These are phyloP conservation scores for Austroboletus novae-zelandiae DNA, from an alignment of 1,284 basidiomycete species.

Conservation along the genomic window DNA sequence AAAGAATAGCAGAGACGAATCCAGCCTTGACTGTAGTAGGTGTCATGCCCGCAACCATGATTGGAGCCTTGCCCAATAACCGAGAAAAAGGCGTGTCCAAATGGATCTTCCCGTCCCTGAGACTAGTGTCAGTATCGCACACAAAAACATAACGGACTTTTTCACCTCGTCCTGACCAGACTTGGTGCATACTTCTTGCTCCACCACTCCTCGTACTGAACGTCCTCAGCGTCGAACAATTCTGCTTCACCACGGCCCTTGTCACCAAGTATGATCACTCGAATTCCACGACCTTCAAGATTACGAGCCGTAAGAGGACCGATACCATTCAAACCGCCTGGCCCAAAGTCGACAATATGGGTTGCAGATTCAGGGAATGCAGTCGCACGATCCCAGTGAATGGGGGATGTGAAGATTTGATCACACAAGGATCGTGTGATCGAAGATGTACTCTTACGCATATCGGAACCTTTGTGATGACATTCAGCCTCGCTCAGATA, in stretches of 20 bases:
- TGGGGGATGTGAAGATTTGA: conserved; percentile 90
- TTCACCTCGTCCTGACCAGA: conserved; percentile 85
- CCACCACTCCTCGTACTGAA: conserved; percentile 89
- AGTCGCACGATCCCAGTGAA: conserved; percentile 92
- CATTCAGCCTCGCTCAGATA: conserved; percentile 10
- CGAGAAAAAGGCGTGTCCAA: conserved; percentile 97
- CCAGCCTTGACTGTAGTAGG: conserved; percentile 91
- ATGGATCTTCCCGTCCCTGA: conserved; percentile 84
- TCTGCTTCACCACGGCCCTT: conserved; percentile 85
- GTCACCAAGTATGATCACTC: conserved; percentile 84
- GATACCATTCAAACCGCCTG: conserved; percentile 91
- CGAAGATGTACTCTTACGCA: conserved; percentile 63
- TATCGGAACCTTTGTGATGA: conserved; percentile 66
- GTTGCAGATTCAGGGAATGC: conserved; percentile 88
- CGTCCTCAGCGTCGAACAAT: conserved; percentile 66
- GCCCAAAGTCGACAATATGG: conserved; percentile 95
- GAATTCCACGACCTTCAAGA: conserved; percentile 90
- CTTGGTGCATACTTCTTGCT: conserved; percentile 82
- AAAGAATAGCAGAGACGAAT: conserved; percentile 88
- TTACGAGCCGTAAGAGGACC: conserved; percentile 89
- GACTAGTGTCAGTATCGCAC: conserved; percentile 12
- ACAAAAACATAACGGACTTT: conserved; percentile 13
- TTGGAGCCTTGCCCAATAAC: conserved; percentile 90
- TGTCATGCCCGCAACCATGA: conserved; percentile 99
- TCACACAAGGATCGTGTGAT: conserved; percentile 84